Evolutionary conservation across 768 basidiomycete species (phyloP).

Genomic region (Rhizopogon rudus): DNA sequence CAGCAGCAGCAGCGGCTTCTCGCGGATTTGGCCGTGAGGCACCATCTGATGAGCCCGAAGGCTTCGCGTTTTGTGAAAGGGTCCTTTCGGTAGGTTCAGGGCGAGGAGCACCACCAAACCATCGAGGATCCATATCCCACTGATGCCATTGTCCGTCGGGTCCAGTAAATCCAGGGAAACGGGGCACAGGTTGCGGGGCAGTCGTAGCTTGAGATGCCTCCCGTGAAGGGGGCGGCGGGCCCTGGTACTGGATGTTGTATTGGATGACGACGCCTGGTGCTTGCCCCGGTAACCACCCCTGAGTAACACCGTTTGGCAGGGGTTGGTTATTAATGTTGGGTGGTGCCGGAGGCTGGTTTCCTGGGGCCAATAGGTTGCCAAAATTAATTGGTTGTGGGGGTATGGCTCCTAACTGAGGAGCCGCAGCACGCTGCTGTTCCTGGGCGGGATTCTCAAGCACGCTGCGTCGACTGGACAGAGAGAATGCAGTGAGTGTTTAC

Average conservation of each 20-base stretch:
- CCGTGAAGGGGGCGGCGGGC: conserved; percentile 18
- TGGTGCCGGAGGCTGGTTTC: conserved; percentile 15
- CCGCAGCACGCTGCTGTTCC: conserved; percentile 25
- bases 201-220: conserved; percentile 12
- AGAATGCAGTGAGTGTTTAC: conserved; percentile 6
- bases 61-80: not conserved
- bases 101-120: conserved; percentile 9
- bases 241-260: conserved; percentile 60
- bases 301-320: conserved; percentile 27
- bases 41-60: not conserved
- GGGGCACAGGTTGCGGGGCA: conserved; percentile 43
- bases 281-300: conserved; percentile 31
- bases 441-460: conserved; percentile 54
- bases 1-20: conserved; percentile 64
- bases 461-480: conserved; percentile 56
- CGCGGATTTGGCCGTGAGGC: conserved; percentile 27
- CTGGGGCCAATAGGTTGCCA: conserved; percentile 20
- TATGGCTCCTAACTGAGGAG: conserved; percentile 21
- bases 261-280: conserved; percentile 52
- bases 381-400: conserved; percentile 28
- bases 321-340: conserved; percentile 44
- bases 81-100: conserved; percentile 5
- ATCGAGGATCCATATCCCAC: conserved; percentile 44
- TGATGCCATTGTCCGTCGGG: conserved; percentile 63
- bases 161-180: conserved; percentile 58